These are phyloP conservation scores for Eustoma russellianum DNA, from an alignment of 257 asterid species.

Conservation along the genomic window DNA sequence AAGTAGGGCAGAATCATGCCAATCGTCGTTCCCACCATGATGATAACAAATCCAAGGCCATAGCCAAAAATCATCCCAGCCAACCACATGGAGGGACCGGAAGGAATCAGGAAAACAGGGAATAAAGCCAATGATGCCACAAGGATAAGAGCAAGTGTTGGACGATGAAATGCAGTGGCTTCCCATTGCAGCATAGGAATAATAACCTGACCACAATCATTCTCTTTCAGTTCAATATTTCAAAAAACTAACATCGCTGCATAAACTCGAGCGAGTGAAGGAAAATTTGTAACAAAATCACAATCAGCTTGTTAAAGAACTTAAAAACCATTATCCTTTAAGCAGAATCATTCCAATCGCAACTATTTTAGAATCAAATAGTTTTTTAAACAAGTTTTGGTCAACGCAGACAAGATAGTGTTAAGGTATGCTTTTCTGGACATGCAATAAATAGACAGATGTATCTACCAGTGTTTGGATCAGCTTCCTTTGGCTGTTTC, in stretches of 20 bases:
- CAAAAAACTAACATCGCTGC: neutral
- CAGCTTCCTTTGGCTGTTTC: too few species aligned
- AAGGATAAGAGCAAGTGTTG: conserved; percentile 58
- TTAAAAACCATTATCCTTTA: too few species aligned
- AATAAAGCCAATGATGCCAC: conserved; percentile 70
- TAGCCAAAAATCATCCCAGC: conserved; percentile 94
- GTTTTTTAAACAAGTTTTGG: too few species aligned
- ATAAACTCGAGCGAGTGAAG: too few species aligned
- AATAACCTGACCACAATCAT: conserved; percentile 45
- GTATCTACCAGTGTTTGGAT: too few species aligned
- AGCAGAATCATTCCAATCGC: too few species aligned
- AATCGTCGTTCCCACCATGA: conserved; percentile 75
- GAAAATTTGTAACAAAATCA: too few species aligned
- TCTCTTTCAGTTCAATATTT: neutral
- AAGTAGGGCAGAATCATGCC: conserved; percentile 76
- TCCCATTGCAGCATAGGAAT: conserved; percentile 77
- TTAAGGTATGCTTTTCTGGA: too few species aligned
- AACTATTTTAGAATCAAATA: too few species aligned
- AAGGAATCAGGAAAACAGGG: conserved; percentile 73
- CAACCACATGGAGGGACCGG: conserved; percentile 94
- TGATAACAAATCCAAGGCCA: conserved; percentile 72
- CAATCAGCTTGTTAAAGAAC: too few species aligned
- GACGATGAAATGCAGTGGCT: conserved; percentile 82
- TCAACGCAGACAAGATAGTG: too few species aligned
- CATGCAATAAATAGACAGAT: too few species aligned